These are phyloP conservation scores for Saposhnikovia divaricata DNA, from an alignment of 129 eudicot genomes.

Conservation along the genomic window DNA sequence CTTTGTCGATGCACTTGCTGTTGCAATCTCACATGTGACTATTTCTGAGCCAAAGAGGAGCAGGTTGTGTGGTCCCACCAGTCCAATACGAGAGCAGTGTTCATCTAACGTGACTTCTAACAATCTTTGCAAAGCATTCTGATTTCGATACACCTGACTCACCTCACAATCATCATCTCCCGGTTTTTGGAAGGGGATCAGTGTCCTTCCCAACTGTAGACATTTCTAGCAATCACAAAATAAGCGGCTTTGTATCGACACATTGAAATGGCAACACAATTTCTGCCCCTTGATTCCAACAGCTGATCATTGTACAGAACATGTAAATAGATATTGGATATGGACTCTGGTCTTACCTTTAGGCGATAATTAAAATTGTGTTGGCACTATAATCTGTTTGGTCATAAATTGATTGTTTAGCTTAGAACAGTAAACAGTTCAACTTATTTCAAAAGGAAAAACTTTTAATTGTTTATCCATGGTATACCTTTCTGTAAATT, in stretches of 20 bases:
- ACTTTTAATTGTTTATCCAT: no score
- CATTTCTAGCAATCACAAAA: background rate
- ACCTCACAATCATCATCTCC: no score
- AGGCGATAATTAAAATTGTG: background rate
- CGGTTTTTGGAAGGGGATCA: no score
- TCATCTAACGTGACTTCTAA: conserved; percentile 59
- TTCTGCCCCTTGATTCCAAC: background rate
- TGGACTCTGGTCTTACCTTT: background rate
- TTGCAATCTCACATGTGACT: conserved; percentile 65
- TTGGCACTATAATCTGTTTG: background rate
- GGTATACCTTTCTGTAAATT: no score
- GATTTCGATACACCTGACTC: conserved; percentile 22
- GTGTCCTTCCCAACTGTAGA: no score
- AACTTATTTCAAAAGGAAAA: no score
- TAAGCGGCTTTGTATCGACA: no score
- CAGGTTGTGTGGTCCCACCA: conserved; percentile 55
- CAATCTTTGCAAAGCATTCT: conserved; percentile 89
- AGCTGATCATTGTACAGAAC: background rate
- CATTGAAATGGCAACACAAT: background rate
- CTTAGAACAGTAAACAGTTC: background rate
- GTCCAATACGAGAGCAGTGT: conserved; percentile 68
- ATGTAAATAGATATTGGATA: background rate
- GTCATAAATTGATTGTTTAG: background rate
- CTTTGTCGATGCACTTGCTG: conserved; percentile 71
- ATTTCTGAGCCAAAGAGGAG: conserved; percentile 88